Percentiles rank a stretch among this genome's conserved stretches.
Conservation (phyloP, 2,329 filamentous ascomycete genomes). For the Huntiella decipiens region DNA sequence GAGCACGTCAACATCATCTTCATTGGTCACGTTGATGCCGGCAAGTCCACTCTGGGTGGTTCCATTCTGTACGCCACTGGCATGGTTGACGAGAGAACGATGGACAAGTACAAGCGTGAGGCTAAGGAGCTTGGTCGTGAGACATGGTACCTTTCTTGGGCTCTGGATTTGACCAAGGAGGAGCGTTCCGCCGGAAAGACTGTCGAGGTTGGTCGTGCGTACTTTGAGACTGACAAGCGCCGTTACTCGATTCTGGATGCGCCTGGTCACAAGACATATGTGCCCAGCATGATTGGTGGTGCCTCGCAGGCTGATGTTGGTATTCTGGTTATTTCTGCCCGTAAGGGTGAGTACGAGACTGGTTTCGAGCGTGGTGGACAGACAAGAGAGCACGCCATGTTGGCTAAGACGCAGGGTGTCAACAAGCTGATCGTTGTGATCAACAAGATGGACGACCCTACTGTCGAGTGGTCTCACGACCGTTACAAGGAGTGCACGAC, state of each 20-base stretch:
- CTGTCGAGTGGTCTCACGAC: slow-evolving; percentile 86
- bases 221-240: slow-evolving; percentile 92
- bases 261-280: slow-evolving; percentile 93
- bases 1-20: slow-evolving; percentile 90
- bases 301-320: slow-evolving; percentile 87
- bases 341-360: slow-evolving; percentile 97
- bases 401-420: slow-evolving; percentile 95
- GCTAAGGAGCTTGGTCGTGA: slow-evolving; percentile 92
- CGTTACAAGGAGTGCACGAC: slow-evolving; percentile 84
- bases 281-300: slow-evolving; percentile 95
- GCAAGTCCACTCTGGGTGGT: slow-evolving; percentile 90
- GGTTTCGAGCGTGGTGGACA: slow-evolving; percentile 94
- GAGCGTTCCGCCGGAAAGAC: slow-evolving; percentile 95
- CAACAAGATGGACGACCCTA: slow-evolving; percentile 99
- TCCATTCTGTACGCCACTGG: slow-evolving; percentile 84
- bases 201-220: slow-evolving; percentile 87
- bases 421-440: slow-evolving; percentile 89
- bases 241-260: slow-evolving; percentile 94
- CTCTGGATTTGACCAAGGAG: slow-evolving; percentile 89
- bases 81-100: slow-evolving; percentile 97
- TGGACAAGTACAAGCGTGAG: slow-evolving; percentile 96
- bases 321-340: slow-evolving; percentile 84
- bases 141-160: slow-evolving; percentile 98
- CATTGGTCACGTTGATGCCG: slow-evolving; percentile 93
- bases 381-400: slow-evolving; percentile 90